Percentiles rank a stretch among this genome's conserved stretches.
These are phyloP conservation scores for Phaffia australis DNA, from an alignment of 768 basidiomycete species.

Conservation along the genomic window DNA sequence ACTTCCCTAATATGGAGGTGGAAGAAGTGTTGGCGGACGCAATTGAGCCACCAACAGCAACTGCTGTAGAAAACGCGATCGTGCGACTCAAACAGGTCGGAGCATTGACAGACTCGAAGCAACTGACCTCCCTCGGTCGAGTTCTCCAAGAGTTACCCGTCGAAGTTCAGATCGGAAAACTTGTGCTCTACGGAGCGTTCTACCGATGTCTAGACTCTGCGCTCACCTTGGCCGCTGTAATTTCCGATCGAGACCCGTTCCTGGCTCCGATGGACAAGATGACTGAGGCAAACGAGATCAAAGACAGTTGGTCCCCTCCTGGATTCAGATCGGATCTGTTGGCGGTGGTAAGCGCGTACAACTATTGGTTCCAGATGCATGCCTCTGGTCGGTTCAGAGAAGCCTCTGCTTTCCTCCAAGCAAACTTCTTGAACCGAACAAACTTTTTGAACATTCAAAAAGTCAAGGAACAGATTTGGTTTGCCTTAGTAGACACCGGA, in stretches of 20 bases:
- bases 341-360: slow-evolving; percentile 66
- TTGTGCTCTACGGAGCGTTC: slow-evolving; percentile 80
- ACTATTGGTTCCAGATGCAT: slow-evolving; percentile 67
- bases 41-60: slow-evolving; percentile 76
- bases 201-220: slow-evolving; percentile 85
- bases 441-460: slow-evolving; percentile 69
- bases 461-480: slow-evolving; percentile 65
- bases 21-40: slow-evolving; percentile 73
- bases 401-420: slow-evolving; percentile 64
- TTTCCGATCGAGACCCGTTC: slow-evolving; percentile 85
- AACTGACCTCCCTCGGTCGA: slow-evolving; percentile 70
- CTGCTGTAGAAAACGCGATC: slow-evolving; percentile 69
- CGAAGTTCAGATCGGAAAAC: slow-evolving; percentile 76
- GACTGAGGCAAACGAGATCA: slow-evolving; percentile 56
- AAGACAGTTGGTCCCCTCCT: slow-evolving; percentile 64
- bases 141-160: slow-evolving; percentile 82
- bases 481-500: slow-evolving; percentile 65
- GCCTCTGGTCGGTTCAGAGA: slow-evolving; percentile 51
- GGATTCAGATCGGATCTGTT: slow-evolving; percentile 78
- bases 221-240: slow-evolving; percentile 77
- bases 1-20: slow-evolving; percentile 72
- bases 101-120: slow-evolving; percentile 60
- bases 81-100: slow-evolving; percentile 71
- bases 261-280: slow-evolving; percentile 68
- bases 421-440: slow-evolving; percentile 83